Base-by-base conservation (phyloP, 148 eudicot genomes). In the Vaccinium myrtillus region DNA sequence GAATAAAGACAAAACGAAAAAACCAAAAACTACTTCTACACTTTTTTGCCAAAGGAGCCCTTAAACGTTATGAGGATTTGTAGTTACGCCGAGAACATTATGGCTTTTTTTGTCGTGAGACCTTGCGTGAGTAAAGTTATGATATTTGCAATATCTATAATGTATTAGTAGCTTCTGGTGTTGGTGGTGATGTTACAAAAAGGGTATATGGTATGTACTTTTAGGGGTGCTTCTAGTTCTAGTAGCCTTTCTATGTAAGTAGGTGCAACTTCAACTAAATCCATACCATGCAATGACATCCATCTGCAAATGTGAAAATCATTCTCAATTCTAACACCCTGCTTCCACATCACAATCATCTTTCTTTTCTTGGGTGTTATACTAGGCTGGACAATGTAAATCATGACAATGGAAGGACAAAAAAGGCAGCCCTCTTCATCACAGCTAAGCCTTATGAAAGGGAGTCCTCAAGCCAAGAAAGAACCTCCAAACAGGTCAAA, bases 401-500 rank as follows among this genome's bases (percentile, higher is more conserved):
- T 74, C 23, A 74, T 15, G 12, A 18, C 51, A 8, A 43, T 46
- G 78, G 78, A 30, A 75, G 54, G 25, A 19, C n/a, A 43, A 74
- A 73, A 19, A 19, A 39, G 50, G 77, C 46, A 32, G 77, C 49
- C 49, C 19, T 36, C 21, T 73, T 73, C 7, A 73, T 15, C 46
- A 36, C 77, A 73, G 49, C 46, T 39, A 73, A 73, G 50, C 48
- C 21, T 18, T 3, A 73, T 6, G 21, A 73, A 43, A 74, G 23
- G n/a, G 23, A 74, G 10, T 75, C 78, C 27, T 75, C 78, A 75
- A 74, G 39, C 50, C 77, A 74, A 46, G 36, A 46, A 46, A 46
- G 32, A 48, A 18, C 21, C 83, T 43, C 36, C 83, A 32, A 81
- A 69, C 83, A 48, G 12, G 59, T 81, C 55, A 65, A 27, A 48